Conservation (phyloP, 371 early-diverging fungal species). For the Lichtheimia ornata region DNA sequence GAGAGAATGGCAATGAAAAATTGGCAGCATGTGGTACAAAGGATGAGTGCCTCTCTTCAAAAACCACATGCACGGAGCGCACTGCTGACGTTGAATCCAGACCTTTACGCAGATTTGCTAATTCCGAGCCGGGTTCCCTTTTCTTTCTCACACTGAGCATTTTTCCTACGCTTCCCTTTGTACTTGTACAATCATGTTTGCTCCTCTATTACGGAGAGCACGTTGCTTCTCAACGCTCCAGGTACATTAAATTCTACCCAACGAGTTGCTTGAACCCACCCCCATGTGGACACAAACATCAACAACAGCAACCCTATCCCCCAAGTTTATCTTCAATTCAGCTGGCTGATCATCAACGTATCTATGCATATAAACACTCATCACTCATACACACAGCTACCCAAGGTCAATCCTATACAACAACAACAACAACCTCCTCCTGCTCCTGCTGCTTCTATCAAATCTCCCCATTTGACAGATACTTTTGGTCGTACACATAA, state of each 20-base stretch:
- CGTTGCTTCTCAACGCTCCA: too few relatives aligned
- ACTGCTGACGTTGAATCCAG: too few relatives aligned
- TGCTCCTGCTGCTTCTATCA: conserved; percentile 2
- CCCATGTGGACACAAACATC: too few relatives aligned
- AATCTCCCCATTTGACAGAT: conserved; percentile 44
- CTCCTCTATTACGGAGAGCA: neutral
- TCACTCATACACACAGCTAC: neutral
- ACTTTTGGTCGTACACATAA: conserved; percentile 84
- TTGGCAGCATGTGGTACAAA: neutral
- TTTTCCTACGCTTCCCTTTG: conserved; percentile 1
- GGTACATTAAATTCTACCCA: too few relatives aligned
- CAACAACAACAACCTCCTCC: neutral
- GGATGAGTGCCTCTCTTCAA: too few relatives aligned
- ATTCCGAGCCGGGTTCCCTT: conserved; percentile 1
- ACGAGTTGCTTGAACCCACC: too few relatives aligned
- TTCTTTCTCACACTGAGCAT: conserved; percentile 1
- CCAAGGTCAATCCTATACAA: neutral
- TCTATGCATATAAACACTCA: neutral
- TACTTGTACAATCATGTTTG: neutral
- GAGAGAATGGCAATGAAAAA: neutral
- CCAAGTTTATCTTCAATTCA: too few relatives aligned
- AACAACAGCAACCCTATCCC: too few relatives aligned
- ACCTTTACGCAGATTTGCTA: too few relatives aligned
- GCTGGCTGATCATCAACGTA: too few relatives aligned
- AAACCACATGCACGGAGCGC: too few relatives aligned